A percentile compares a stretch with the other conserved stretches of the same genome.
Conservation (phyloP, 768 basidiomycete genomes). For the Infundibulicybe gibba region DNA sequence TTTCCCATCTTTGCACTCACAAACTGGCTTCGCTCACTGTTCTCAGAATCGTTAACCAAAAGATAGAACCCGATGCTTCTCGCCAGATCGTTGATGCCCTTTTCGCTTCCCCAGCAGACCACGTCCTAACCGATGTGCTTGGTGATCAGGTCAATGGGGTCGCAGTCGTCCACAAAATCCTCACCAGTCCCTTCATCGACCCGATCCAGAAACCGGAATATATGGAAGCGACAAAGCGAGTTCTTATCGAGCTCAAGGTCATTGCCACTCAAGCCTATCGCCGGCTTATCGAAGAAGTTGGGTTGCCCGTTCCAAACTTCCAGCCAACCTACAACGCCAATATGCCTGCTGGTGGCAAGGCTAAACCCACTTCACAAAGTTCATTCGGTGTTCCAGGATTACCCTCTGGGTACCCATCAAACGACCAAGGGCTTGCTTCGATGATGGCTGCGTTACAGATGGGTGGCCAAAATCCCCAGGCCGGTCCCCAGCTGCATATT, state of each 20-base stretch:
- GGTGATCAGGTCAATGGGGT: conserved; percentile 97
- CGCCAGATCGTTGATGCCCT: conserved; percentile 83
- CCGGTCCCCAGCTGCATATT: conserved; percentile 68
- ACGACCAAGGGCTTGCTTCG: conserved; percentile 81
- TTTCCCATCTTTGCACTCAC: conserved; percentile 96
- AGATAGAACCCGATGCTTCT: conserved; percentile 87
- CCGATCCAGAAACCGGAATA: conserved; percentile 62
- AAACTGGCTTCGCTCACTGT: conserved; percentile 95
- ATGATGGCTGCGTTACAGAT: conserved; percentile 94
- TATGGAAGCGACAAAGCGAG: conserved; percentile 85
- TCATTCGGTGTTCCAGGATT: conserved; percentile 70
- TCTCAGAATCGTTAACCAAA: conserved; percentile 94
- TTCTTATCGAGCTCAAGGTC: conserved; percentile 88
- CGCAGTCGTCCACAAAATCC: conserved; percentile 87
- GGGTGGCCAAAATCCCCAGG: conserved; percentile 84
- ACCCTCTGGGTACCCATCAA: conserved; percentile 76
- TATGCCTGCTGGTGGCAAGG: conserved; percentile 58
- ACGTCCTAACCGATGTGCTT: conserved; percentile 90
- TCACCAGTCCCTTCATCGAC: conserved; percentile 85
- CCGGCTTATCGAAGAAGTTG: conserved; percentile 91
- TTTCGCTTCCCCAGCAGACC: conserved; percentile 86
- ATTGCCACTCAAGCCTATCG: conserved; percentile 94
- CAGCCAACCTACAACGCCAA: conserved; percentile 74
- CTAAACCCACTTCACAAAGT: conserved; percentile 47
- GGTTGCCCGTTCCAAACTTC: conserved; percentile 84